A percentile compares a stretch with the other conserved stretches of the same genome.
These are phyloP conservation scores for Apiotrichum gracile DNA, from an alignment of 1,284 basidiomycete genomes.

Conservation along the genomic window DNA sequence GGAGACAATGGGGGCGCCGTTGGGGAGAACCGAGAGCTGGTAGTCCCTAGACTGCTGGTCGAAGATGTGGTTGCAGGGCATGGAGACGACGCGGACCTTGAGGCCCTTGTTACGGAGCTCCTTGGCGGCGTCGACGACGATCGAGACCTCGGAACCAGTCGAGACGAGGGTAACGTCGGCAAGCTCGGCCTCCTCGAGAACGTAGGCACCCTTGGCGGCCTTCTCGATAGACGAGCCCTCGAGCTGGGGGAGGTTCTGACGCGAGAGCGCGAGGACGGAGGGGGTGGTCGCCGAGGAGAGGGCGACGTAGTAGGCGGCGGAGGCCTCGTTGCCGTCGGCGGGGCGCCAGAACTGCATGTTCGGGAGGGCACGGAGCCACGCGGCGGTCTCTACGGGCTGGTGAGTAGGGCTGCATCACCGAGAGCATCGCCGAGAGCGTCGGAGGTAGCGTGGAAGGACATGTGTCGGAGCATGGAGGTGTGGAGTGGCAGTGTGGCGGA, in stretches of 20 bases:
- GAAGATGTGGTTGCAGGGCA: conserved; percentile 87
- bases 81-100: conserved; percentile 75
- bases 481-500: no score
- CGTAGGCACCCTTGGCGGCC: conserved; percentile 80
- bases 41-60: conserved; percentile 74
- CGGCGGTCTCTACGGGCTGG: conserved; percentile 66
- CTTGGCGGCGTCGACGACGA: conserved; percentile 76
- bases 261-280: conserved; percentile 52
- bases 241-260: conserved; percentile 70
- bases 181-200: conserved; percentile 68
- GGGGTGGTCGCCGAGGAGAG: conserved; percentile 69
- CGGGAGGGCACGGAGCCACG: conserved; percentile 79
- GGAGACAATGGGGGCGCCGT: conserved; percentile 81
- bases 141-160: conserved; percentile 71
- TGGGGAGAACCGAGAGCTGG: conserved; percentile 73
- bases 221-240: conserved; percentile 80
- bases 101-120: conserved; percentile 68
- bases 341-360: conserved; percentile 79
- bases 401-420: conserved; percentile 70
- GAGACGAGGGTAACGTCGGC: conserved; percentile 78
- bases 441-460: no score
- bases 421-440: no score
- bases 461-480: no score
- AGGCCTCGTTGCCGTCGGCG: conserved; percentile 89
- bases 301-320: conserved; percentile 78